Conservation (phyloP, 1,284 basidiomycete genomes). For the Apiotrichum gracile region DNA sequence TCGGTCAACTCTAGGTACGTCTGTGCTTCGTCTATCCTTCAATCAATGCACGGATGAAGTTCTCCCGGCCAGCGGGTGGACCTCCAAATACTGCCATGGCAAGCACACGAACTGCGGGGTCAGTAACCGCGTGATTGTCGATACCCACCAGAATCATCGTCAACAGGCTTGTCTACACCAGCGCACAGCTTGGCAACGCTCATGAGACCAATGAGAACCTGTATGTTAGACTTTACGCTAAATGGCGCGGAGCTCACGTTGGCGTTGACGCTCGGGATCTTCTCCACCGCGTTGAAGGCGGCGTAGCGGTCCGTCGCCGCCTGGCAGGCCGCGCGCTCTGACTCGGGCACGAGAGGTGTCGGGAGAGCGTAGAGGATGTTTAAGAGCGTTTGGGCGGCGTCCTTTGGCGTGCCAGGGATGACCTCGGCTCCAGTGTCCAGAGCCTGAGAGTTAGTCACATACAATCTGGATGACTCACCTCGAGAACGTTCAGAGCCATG, state of each 20-base stretch:
- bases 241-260: constrained; percentile 26
- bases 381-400: constrained; percentile 21
- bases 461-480: constrained; percentile 16
- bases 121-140: neutral
- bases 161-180: neutral
- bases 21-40: neutral
- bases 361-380: constrained; percentile 28
- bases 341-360: constrained; percentile 22
- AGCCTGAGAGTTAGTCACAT: constrained; percentile 5
- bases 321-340: constrained; percentile 12
- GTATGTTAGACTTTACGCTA: neutral
- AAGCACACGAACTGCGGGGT: neutral
- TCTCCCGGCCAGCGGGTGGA: constrained; percentile 2
- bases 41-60: constrained; percentile 4
- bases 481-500: constrained; percentile 20
- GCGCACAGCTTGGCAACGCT: constrained; percentile 25
- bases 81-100: constrained; percentile 11
- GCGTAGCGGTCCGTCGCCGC: constrained; percentile 26
- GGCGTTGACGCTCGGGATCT: constrained; percentile 27
- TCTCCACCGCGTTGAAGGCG: constrained; percentile 38
- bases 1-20: neutral
- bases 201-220: constrained; percentile 30
- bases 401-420: neutral
- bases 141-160: neutral
- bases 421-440: constrained; percentile 11